Evolutionary conservation across 345 rosid genomes (phyloP).

Genomic region (Sonneratia alba): DNA sequence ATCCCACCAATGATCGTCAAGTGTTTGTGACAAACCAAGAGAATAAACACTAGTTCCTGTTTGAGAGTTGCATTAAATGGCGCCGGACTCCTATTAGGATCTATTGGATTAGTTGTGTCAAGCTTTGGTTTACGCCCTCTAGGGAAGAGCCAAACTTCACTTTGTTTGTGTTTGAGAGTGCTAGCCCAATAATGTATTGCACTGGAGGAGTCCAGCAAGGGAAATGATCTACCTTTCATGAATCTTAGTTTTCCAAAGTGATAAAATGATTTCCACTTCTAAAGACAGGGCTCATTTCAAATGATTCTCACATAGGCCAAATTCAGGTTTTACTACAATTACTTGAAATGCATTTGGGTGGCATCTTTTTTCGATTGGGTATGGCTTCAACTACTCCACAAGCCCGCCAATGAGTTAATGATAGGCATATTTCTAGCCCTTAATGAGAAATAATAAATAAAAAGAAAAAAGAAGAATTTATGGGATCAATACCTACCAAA

Average conservation of each 20-base stretch:
- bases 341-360: background rate
- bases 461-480: no score
- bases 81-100: slow-evolving; percentile 3
- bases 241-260: slow-evolving; percentile 20
- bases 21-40: slow-evolving; percentile 4
- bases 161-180: slow-evolving; percentile 61
- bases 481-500: no score
- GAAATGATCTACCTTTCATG: slow-evolving; percentile 78
- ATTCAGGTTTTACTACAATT: background rate
- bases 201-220: slow-evolving; percentile 29
- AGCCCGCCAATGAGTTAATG: background rate
- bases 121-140: slow-evolving; percentile 17
- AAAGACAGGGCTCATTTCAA: no score
- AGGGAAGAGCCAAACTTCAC: slow-evolving; percentile 54
- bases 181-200: slow-evolving; percentile 25
- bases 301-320: no score
- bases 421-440: background rate
- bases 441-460: no score
- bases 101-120: slow-evolving; percentile 8
- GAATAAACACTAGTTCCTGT: background rate
- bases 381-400: background rate
- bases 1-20: slow-evolving; percentile 42
- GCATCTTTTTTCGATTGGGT: background rate
- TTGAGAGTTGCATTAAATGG: background rate
- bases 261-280: no score